Base-by-base conservation (phyloP, 371 early-diverging fungal genomes). In the Batkoa obscura region DNA sequence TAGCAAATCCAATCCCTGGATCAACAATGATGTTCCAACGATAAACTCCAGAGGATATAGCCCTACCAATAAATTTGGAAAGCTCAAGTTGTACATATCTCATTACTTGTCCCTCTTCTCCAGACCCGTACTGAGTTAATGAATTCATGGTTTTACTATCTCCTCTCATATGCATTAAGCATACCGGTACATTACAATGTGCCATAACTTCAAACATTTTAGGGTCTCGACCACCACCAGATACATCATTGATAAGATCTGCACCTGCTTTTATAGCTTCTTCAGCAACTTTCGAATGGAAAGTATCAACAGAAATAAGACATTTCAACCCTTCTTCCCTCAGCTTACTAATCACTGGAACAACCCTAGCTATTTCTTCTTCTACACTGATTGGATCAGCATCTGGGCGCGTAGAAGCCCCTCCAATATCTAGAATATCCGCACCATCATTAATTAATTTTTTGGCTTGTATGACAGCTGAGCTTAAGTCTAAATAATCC, bases 161-260 rank as follows among this genome's bases (percentile, higher is more conserved):
- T 15, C 96, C 97, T 15, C 94, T 83, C 93, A 90, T 93, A 61
- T 97, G 97, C 94, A 94, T 95, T 61, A 94, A 64, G 54, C 88
- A 83, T 1, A 86, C 78, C n/a, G 98, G 98, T 2, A 85, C 84
- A 49, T 81, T 73, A 60, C 68, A 62, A 56, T 81, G 70, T 2
- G 90, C 88, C 72, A 88, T 82, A 13, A 79, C 74, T 2, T 67
- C 60, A 36, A 85, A 68, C 92, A 95, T 94, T 0, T 68, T 64
- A 0, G 83, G 74, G 58, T 97, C 98, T 15, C 75, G 71, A 34
- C 62, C 47, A n/a, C 92, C 96, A 23, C 93, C 96, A 1, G 86
- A 81, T 30, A 97, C 86, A 64, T 97, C 96, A 63, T 97, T 97
- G 68, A 96, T 80, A 46, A 96, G 66, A 59, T 83, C 78, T 0